Conservation (phyloP, 1,284 basidiomycete genomes). For the Exobasidium cylindrosporum region DNA sequence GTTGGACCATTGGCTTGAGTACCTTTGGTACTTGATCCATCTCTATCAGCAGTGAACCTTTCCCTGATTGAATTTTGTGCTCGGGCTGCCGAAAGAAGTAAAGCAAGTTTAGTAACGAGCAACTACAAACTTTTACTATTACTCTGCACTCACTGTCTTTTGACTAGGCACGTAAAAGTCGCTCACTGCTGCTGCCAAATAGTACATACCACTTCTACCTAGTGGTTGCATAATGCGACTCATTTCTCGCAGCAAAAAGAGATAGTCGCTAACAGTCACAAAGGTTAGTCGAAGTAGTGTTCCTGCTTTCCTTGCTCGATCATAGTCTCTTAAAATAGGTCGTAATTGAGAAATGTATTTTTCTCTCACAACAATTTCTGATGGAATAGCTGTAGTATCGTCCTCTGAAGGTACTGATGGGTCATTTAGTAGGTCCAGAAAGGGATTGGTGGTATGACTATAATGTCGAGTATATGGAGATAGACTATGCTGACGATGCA, state of each 20-base stretch:
- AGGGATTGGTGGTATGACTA: slow-evolving; percentile 94
- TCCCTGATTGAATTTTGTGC: slow-evolving; percentile 96
- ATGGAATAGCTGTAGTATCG: background rate
- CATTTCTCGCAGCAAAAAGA: slow-evolving; percentile 83
- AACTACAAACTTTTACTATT: background rate
- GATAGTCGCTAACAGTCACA: slow-evolving; percentile 92
- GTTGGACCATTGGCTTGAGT: slow-evolving; percentile 81
- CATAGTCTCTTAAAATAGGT: slow-evolving; percentile 75
- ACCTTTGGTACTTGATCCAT: slow-evolving; percentile 99
- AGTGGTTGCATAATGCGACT: slow-evolving; percentile 65
- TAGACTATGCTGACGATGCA: slow-evolving; percentile 94
- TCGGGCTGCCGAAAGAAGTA: slow-evolving; percentile 65
- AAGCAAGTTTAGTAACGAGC: background rate
- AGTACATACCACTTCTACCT: slow-evolving; percentile 79
- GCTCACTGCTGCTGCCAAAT: slow-evolving; percentile 93
- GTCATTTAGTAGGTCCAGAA: slow-evolving; percentile 88
- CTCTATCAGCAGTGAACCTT: slow-evolving; percentile 79
- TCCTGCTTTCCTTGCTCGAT: slow-evolving; percentile 70
- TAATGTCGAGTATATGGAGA: slow-evolving; percentile 96
- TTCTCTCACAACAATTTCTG: slow-evolving; percentile 65
- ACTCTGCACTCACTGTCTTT: slow-evolving; percentile 15
- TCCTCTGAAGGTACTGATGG: slow-evolving; percentile 17
- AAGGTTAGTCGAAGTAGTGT: slow-evolving; percentile 82
- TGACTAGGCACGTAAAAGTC: slow-evolving; percentile 71
- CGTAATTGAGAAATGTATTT: slow-evolving; percentile 67